phyloP scores from a whole-genome alignment of 768 basidiomycete species.

The Russula ochroleuca region DNA sequence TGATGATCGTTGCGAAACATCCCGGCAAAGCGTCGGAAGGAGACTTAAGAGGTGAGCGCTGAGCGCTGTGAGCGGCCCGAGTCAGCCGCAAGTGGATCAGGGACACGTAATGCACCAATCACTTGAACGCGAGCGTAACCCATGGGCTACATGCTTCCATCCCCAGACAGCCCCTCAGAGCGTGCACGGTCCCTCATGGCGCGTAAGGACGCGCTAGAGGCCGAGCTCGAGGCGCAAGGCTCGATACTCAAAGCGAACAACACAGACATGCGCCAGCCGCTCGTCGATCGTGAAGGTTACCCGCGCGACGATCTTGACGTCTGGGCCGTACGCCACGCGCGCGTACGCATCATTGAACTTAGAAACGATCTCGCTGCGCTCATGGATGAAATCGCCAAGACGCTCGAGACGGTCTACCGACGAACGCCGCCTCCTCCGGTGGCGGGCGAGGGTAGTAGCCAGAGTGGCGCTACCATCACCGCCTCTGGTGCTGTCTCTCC shows the following conservation, averaged over 20 bases:
- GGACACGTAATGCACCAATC: background rate
- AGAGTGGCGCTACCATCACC: background rate
- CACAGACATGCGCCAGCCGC: slow-evolving; percentile 62
- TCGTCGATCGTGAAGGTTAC: slow-evolving; percentile 86
- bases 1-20: background rate
- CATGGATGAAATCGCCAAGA: slow-evolving; percentile 62
- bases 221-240: slow-evolving; percentile 58
- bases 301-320: slow-evolving; percentile 85
- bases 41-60: too few relatives aligned
- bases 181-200: slow-evolving; percentile 61
- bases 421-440: slow-evolving; percentile 32
- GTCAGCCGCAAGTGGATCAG: background rate
- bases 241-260: slow-evolving; percentile 60
- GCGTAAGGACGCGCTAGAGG: slow-evolving; percentile 68
- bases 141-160: slow-evolving; percentile 27
- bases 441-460: slow-evolving; percentile 11
- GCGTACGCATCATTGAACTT: slow-evolving; percentile 73
- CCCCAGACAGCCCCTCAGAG: slow-evolving; percentile 40
- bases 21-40: too few relatives aligned
- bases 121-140: background rate
- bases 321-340: slow-evolving; percentile 68
- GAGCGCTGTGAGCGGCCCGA: slow-evolving; percentile 12
- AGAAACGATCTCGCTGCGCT: slow-evolving; percentile 70
- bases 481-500: slow-evolving; percentile 14
- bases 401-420: slow-evolving; percentile 67